Evolutionary conservation across 495 filamentous ascomycete species (phyloP).

Genomic region (Tuber brumale): DNA sequence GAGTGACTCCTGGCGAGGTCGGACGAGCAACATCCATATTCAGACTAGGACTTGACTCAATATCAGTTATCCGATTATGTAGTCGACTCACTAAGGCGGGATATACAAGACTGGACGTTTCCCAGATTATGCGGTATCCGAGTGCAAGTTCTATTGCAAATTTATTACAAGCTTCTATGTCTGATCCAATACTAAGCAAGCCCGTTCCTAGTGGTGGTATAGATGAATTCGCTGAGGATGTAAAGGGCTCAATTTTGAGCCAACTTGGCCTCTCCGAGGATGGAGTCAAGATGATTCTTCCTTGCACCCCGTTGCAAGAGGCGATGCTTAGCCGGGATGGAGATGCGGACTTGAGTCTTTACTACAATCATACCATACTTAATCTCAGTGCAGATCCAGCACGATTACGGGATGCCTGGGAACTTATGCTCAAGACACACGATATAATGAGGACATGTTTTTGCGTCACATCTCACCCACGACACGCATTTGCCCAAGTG

Average conservation of each 20-base stretch:
- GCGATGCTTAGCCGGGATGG: conserved; percentile 62
- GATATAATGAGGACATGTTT: conserved; percentile 59
- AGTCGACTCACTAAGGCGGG: conserved; percentile 47
- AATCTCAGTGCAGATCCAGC: conserved; percentile 46
- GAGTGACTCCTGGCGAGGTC: conserved; percentile 47
- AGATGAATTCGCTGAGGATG: conserved; percentile 42
- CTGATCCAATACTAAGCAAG: conserved; percentile 13
- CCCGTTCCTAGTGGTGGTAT: conserved; percentile 25
- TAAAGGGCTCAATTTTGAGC: conserved; percentile 41
- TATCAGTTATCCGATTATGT: conserved; percentile 66
- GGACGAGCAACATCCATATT: conserved; percentile 52
- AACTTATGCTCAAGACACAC: conserved; percentile 49
- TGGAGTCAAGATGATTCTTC: conserved; percentile 53
- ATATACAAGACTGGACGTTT: conserved; percentile 51
- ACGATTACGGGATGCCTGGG: conserved; percentile 48
- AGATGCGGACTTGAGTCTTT: conserved; percentile 44
- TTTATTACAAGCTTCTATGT: conserved; percentile 26
- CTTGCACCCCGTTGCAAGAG: conserved; percentile 76
- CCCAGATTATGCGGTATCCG: conserved; percentile 56
- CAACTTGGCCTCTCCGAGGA: conserved; percentile 42
- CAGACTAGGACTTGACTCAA: conserved; percentile 67
- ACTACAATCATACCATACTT: conserved; percentile 54
- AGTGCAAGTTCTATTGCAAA: conserved; percentile 53
- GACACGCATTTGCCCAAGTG: conserved; percentile 55
- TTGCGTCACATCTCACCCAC: conserved; percentile 47